phyloP scores from a whole-genome alignment of 352 stramenopile species.

The Plasmopara halstedii region DNA sequence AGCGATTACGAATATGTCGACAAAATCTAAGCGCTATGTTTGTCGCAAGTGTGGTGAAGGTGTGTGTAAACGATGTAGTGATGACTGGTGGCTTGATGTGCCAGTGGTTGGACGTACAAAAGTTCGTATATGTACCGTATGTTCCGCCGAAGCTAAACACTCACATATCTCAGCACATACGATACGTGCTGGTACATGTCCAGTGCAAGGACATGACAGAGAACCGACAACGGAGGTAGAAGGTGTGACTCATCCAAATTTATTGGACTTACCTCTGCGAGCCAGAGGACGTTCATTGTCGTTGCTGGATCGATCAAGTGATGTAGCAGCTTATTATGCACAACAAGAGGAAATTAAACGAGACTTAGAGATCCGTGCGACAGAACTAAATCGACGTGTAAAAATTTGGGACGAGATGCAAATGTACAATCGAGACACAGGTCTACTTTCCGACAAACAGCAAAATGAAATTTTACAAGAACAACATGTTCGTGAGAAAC shows the following conservation, averaged over 20 bases:
- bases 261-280: conserved; percentile 7
- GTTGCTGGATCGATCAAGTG: conserved; percentile 14
- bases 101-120: conserved; percentile 69
- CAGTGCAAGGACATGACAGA: conserved; percentile 5
- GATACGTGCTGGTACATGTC: conserved; percentile 13
- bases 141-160: conserved; percentile 58
- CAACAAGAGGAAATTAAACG: conserved; percentile 30
- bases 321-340: conserved; percentile 19
- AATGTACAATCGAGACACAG: conserved; percentile 22
- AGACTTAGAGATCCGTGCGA: conserved; percentile 21
- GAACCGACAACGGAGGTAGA: conserved; percentile 16
- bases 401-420: conserved; percentile 31
- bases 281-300: conserved; percentile 17
- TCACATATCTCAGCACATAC: conserved; percentile 37
- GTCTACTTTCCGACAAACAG: conserved; percentile 9
- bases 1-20: conserved; percentile 22
- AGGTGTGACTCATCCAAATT: conserved; percentile 17
- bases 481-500: conserved; percentile 5
- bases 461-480: conserved; percentile 8
- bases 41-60: conserved; percentile 76
- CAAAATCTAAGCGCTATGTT: conserved; percentile 42
- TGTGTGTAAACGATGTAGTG: conserved; percentile 71
- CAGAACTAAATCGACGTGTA: conserved; percentile 22
- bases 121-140: conserved; percentile 80
- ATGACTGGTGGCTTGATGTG: conserved; percentile 73